Evolutionary conservation across 2,329 filamentous ascomycete genomes (phyloP), one percentile per base, ranked within the genome.

Genomic region (Neophaeococcomyces aloes): DNA sequence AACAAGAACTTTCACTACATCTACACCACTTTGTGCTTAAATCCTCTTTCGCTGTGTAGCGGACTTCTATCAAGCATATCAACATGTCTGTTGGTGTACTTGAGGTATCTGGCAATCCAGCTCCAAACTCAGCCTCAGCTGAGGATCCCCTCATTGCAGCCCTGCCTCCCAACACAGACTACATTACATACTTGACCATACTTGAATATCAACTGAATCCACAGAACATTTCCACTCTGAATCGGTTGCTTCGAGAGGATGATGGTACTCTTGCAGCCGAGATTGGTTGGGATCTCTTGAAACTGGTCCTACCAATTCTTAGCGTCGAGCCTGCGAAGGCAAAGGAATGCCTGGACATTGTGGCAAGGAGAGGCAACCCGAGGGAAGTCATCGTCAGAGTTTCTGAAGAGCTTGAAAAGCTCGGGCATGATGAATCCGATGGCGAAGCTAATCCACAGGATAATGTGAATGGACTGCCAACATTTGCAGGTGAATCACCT

Each of bases 241-340:
- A 78, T 53, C 62, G 68, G 29, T 65, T 80, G 15, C 64, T 81
- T 11, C 75, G 79, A 56, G 76, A 80, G 66, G 68, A 73, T 48
- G 76, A 81, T 66, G 67, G 72, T 46, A 71, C 68, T 36, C 59
- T 81, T 29, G 78, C 76, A 3, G 68, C 68, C 34, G 78, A 79
- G 51, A 81, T 81, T 53, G 78, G 78, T 47, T 81, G 78, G 78
- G 78, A 81, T 58, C 59, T 81, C 32, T 72, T 81, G 4, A 74
- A 78, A 52, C 59, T 80, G 7, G 65, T 81, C 2, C 63, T 80
- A 13, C 77, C 76, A 2, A 66, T 79, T 48, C 60, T 81, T 3
- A 75, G 76, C 2, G 66, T 69, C 2, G 40, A 25, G 29, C 47
- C 50, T 21, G 44, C 42, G 15, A 43, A 49, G 25, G 77, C 75